A percentile compares a stretch with the other conserved stretches of the same genome.
Evolutionary conservation across 2,329 filamentous ascomycete species (phyloP).

Genomic region (Monosporascus sp.): DNA sequence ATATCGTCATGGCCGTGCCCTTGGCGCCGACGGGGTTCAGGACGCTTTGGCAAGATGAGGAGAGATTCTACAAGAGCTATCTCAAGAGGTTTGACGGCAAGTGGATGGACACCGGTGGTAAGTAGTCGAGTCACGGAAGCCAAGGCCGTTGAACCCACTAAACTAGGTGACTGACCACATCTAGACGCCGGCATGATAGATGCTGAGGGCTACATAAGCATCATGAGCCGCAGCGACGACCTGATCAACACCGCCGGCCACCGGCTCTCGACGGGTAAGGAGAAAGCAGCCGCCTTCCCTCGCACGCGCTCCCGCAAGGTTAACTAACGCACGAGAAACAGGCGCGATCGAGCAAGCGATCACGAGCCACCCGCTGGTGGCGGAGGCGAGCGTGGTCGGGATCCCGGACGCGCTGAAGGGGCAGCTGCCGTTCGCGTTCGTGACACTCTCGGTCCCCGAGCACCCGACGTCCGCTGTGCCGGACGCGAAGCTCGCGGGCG

Average conservation of each 20-base stretch:
- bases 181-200: slow-evolving; percentile 80
- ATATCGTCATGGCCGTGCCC: slow-evolving; percentile 80
- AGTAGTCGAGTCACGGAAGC: slow-evolving; percentile 1
- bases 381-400: slow-evolving; percentile 80
- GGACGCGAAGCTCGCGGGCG: slow-evolving; percentile 38
- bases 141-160: background rate
- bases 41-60: slow-evolving; percentile 79
- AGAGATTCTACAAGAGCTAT: slow-evolving; percentile 81
- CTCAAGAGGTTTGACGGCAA: slow-evolving; percentile 72
- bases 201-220: slow-evolving; percentile 59
- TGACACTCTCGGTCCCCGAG: slow-evolving; percentile 47
- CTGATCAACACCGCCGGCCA: slow-evolving; percentile 96
- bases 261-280: slow-evolving; percentile 74
- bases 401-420: slow-evolving; percentile 85
- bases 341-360: slow-evolving; percentile 89
- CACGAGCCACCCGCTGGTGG: slow-evolving; percentile 69
- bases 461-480: slow-evolving; percentile 48
- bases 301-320: too few species aligned
- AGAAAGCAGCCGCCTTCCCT: too few species aligned
- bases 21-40: slow-evolving; percentile 82
- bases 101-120: slow-evolving; percentile 78
- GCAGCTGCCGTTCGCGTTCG: slow-evolving; percentile 85
- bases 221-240: slow-evolving; percentile 69
- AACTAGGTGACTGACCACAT: slow-evolving; percentile 1
- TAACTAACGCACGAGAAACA: slow-evolving; percentile 25